A percentile compares a stretch with the other conserved stretches of the same genome.
Evolutionary conservation across 129 eudicot species (phyloP).

Genomic region (Logfia minima): DNA sequence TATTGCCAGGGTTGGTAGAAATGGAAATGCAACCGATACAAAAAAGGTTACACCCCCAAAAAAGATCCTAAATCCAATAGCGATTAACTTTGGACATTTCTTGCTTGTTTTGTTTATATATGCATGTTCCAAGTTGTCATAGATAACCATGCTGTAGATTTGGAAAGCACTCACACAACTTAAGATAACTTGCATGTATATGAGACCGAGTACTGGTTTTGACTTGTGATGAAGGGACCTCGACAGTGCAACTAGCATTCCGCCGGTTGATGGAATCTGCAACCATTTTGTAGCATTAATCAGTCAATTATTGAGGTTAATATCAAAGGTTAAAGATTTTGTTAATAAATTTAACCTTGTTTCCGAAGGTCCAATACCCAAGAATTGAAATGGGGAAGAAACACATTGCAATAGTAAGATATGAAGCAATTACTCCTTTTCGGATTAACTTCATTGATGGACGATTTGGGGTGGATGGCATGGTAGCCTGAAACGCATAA

Average conservation of each 20-base stretch:
- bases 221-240: slow-evolving; percentile 29
- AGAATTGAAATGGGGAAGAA: slow-evolving; percentile 57
- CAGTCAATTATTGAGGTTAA: neutral
- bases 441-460: slow-evolving; percentile 44
- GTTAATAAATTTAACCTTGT: slow-evolving; percentile 29
- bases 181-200: slow-evolving; percentile 40
- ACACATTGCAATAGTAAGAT: slow-evolving; percentile 42
- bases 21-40: slow-evolving; percentile 57
- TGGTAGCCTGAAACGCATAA: slow-evolving; percentile 45
- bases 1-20: slow-evolving; percentile 41
- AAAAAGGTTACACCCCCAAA: slow-evolving; percentile 56
- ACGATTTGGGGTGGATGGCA: slow-evolving; percentile 38
- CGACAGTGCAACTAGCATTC: slow-evolving; percentile 37
- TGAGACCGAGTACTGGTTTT: slow-evolving; percentile 32
- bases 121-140: slow-evolving; percentile 56
- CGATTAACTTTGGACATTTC: slow-evolving; percentile 51
- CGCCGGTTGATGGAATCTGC: slow-evolving; percentile 27
- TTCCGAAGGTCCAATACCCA: slow-evolving; percentile 70
- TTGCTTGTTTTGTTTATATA: slow-evolving; percentile 30
- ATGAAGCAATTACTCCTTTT: slow-evolving; percentile 50
- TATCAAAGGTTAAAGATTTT: neutral
- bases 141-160: slow-evolving; percentile 49
- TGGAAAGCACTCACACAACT: slow-evolving; percentile 43
- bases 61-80: slow-evolving; percentile 34
- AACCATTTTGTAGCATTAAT: neutral